Evolutionary conservation across 352 stramenopile species (phyloP).

Genomic region (Lagenidium sp.): DNA sequence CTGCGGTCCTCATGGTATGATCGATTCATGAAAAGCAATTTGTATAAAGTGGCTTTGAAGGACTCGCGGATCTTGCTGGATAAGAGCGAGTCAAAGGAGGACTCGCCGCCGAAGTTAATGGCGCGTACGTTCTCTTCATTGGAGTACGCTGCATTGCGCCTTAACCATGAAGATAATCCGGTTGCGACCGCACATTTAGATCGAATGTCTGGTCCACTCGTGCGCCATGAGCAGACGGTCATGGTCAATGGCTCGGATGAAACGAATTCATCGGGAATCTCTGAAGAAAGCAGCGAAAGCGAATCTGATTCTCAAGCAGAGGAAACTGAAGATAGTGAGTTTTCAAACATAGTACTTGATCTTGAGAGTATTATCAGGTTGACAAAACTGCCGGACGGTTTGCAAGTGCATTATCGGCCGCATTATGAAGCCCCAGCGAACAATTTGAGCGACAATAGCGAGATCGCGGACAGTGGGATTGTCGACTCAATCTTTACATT

Average conservation of each 20-base stretch:
- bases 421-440: conserved; percentile 46
- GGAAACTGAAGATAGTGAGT: conserved; percentile 29
- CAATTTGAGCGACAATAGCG: conserved; percentile 1
- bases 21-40: conserved; percentile 76
- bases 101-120: conserved; percentile 59
- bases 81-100: conserved; percentile 45
- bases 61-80: conserved; percentile 60
- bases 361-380: conserved; percentile 80
- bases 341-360: conserved; percentile 58
- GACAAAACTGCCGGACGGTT: conserved; percentile 63
- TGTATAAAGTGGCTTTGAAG: conserved; percentile 73
- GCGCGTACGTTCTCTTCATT: conserved; percentile 47
- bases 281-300: conserved; percentile 25
- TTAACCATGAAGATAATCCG: background rate
- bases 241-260: background rate
- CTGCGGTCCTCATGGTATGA: conserved; percentile 74
- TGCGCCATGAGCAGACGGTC: too few relatives aligned
- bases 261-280: background rate
- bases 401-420: conserved; percentile 77
- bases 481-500: conserved; percentile 52
- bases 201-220: too few relatives aligned
- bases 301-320: conserved; percentile 30
- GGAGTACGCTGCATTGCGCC: conserved; percentile 10
- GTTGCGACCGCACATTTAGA: too few relatives aligned
- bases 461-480: background rate